phyloP scores from a whole-genome alignment of 208 protist species.

The Acanthamoeba castellanii region DNA sequence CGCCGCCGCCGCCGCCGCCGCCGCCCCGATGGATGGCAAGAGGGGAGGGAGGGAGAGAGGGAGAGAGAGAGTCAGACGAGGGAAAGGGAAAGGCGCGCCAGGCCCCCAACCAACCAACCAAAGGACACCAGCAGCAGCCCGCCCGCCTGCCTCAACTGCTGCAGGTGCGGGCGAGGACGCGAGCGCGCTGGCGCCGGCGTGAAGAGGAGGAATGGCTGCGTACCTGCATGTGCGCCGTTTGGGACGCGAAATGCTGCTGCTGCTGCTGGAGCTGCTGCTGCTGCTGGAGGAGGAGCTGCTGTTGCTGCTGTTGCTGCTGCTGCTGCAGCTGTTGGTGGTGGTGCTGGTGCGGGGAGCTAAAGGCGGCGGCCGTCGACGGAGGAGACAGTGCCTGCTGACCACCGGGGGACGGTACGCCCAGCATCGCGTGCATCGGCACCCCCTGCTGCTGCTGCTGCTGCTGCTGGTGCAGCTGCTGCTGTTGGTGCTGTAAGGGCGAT shows the following conservation, averaged over 20 bases:
- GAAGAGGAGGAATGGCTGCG: neutral
- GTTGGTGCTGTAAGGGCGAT: neutral
- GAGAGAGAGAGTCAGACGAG: neutral
- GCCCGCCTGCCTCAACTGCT: no score
- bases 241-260: neutral
- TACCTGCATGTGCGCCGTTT: neutral
- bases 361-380: neutral
- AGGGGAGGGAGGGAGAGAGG: no score
- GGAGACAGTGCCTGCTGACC: no score
- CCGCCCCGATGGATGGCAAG: no score
- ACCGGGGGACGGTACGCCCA: neutral
- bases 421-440: neutral
- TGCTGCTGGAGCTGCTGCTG: neutral
- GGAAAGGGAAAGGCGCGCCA: neutral
- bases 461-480: neutral
- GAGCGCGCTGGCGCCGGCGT: no score
- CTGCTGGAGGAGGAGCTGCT: no score
- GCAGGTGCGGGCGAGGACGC: no score
- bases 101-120: no score
- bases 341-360: neutral
- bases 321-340: no score
- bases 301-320: no score
- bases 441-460: neutral
- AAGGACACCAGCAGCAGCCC: no score
- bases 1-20: no score